Evolutionary conservation across 345 rosid genomes (phyloP).

Genomic region (Viola odorata): DNA sequence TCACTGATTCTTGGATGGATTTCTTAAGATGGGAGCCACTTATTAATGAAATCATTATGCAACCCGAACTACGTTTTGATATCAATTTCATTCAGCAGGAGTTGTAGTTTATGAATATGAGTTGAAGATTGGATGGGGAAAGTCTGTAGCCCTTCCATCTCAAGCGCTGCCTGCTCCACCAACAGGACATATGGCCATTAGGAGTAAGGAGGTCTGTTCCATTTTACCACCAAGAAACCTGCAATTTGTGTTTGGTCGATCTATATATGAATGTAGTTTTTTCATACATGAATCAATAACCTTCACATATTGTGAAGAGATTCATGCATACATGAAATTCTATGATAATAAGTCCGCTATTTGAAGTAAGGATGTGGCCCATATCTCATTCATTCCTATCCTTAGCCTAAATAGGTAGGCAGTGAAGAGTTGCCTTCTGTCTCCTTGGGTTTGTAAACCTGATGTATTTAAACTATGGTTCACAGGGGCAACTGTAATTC

Average conservation of each 20-base stretch:
- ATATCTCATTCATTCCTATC: background rate
- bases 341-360: slow-evolving; percentile 28
- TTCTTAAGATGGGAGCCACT: no score
- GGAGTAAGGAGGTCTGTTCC: slow-evolving; percentile 88
- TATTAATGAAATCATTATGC: background rate
- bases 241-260: no score
- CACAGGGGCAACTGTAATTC: slow-evolving; percentile 87
- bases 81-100: slow-evolving; percentile 42
- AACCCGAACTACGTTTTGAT: background rate
- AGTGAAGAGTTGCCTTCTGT: background rate
- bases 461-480: slow-evolving; percentile 24
- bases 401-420: slow-evolving; percentile 3
- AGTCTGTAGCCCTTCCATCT: slow-evolving; percentile 98
- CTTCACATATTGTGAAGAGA: background rate
- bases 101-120: slow-evolving; percentile 93
- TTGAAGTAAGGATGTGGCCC: background rate
- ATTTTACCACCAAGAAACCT: background rate
- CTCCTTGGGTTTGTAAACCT: slow-evolving; percentile 16
- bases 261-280: background rate
- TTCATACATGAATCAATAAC: background rate
- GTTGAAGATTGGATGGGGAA: slow-evolving; percentile 98
- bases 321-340: background rate
- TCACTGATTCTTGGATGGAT: no score
- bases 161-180: slow-evolving; percentile 99
- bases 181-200: slow-evolving; percentile 98